These are phyloP conservation scores for Arthroderma sp. DNA, from an alignment of 2,329 filamentous ascomycete genomes.

Conservation along the genomic window DNA sequence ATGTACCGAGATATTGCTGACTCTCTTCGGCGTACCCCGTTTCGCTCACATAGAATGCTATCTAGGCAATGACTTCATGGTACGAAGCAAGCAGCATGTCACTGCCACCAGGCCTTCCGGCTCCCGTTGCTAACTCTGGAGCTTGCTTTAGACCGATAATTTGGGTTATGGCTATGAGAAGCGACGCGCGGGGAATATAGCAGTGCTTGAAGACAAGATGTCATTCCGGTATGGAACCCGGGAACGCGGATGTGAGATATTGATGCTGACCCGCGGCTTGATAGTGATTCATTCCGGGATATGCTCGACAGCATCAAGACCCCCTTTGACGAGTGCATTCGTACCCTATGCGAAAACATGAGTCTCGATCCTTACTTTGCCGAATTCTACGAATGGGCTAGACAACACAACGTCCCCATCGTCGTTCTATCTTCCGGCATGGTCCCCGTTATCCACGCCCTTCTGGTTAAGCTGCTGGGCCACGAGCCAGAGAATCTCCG, in stretches of 20 bases:
- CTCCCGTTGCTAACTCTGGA: neutral
- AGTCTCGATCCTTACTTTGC: constrained; percentile 78
- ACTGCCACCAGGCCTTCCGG: too few species aligned
- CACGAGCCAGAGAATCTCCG: constrained; percentile 64
- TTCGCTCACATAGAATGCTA: constrained; percentile 2
- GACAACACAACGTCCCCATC: constrained; percentile 71
- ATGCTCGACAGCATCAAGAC: constrained; percentile 82
- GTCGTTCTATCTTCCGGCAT: constrained; percentile 89
- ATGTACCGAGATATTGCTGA: constrained; percentile 6
- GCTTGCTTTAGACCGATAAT: constrained; percentile 60
- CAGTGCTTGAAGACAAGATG: constrained; percentile 57
- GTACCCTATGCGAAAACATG: constrained; percentile 67
- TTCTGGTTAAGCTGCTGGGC: constrained; percentile 71
- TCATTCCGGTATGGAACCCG: constrained; percentile 49
- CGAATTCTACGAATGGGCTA: constrained; percentile 74
- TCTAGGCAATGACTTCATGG: constrained; percentile 53
- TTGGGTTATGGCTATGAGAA: constrained; percentile 66
- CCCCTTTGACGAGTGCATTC: constrained; percentile 71
- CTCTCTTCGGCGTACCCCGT: neutral
- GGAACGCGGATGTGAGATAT: too few species aligned
- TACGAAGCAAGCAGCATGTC: constrained; percentile 16
- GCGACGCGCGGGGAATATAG: constrained; percentile 60
- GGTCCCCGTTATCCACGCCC: constrained; percentile 75
- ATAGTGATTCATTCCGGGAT: constrained; percentile 64
- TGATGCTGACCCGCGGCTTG: neutral